Base-by-base conservation (phyloP, 768 basidiomycete species). In the Cubamyces sp. region DNA sequence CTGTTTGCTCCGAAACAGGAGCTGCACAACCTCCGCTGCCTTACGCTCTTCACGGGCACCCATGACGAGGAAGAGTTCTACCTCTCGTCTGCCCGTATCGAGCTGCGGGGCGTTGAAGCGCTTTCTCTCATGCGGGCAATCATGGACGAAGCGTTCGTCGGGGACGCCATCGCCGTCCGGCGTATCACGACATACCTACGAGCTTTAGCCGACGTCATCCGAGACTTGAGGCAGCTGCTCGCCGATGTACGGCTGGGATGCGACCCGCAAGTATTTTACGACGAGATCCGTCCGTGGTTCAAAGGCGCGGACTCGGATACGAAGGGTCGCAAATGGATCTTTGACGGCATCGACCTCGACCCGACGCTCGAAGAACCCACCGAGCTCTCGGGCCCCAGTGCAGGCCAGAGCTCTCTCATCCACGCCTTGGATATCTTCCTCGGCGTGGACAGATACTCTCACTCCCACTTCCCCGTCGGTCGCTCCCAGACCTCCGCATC, bases 121-220 rank as follows among this genome's bases (percentile, higher is more conserved):
- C 85, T 98, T n/a, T 81, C 87, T 41, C 78, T 95, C 54, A 96
- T 97, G 91, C 85, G 90, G 2, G 76, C 81, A 3, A 90, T 86
- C 1, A 87, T 96, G 82, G 93, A 96, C 77, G 95, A 96, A 73
- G 81, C 87, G 28, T 96, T 94, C 79, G 84, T 96, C 47, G 79
- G 78, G 26, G 86, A 87, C 71, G 65, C 71, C 12, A 74, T 82
- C 26, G 79, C 85, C 18, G 60, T 82, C 11, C 70, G 71, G 11
- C 78, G 85, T 19, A 81, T 87, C 70, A 78, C 83, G 6, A 69
- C 74, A 11, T 94, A 90, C 74, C 84, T 98, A 37, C 70, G 70
- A 45, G 75, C 78, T n/a, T 81, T 97, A 52, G 81, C 85, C 0
- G 65, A 49, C 3, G 84, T 92, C 66, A 88, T 96, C 60, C 79